Percentiles rank a stretch among this genome's conserved stretches.
phyloP scores from a whole-genome alignment of 2,329 filamentous ascomycete species.

The Talaromyces islandicus region DNA sequence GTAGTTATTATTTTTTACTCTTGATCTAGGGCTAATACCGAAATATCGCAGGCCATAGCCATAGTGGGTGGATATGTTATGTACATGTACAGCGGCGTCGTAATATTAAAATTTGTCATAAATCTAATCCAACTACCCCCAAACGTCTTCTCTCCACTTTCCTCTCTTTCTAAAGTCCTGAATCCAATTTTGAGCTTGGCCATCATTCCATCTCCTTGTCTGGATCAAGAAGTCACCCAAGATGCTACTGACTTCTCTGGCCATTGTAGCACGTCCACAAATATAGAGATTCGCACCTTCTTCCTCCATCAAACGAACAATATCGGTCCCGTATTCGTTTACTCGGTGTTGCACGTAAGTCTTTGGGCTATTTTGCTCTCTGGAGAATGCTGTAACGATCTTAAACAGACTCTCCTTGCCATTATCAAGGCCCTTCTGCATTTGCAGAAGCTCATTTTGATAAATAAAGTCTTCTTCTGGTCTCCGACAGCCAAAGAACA shows the following conservation, averaged over 20 bases:
- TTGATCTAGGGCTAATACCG: not conserved
- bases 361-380: not conserved
- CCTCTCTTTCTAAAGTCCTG: not conserved
- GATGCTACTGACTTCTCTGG: not conserved
- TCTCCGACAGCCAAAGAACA: constrained; percentile 1
- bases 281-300: not conserved
- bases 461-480: constrained; percentile 1
- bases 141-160: constrained; percentile 3
- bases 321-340: not conserved
- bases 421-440: not conserved
- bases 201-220: not conserved
- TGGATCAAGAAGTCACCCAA: not conserved
- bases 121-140: not conserved
- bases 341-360: constrained; percentile 1
- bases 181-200: not conserved
- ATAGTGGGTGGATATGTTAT: not conserved
- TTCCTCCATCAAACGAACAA: not conserved
- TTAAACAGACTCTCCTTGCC: not conserved
- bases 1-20: not conserved
- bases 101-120: not conserved
- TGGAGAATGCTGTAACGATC: not conserved
- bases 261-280: constrained; percentile 2
- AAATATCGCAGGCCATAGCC: not conserved
- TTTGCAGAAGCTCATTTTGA: not conserved
- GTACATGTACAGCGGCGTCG: not conserved